A percentile compares a stretch with the other conserved stretches of the same genome.
phyloP scores from a whole-genome alignment of 2,329 filamentous ascomycete genomes.

The Magnaporthiopsis poae region DNA sequence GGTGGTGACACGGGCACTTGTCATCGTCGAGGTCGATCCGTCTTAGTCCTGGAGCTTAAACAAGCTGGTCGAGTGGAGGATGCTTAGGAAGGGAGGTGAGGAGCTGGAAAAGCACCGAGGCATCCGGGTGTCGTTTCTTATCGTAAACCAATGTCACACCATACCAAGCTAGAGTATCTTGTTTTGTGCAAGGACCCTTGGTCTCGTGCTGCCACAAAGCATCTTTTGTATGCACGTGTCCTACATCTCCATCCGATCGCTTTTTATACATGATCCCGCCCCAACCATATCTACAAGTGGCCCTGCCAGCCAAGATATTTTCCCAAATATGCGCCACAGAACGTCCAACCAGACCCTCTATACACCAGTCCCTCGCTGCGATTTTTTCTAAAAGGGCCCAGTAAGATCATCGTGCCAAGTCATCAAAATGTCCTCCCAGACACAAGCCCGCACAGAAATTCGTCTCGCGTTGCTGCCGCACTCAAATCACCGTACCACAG shows the following conservation, averaged over 20 bases:
- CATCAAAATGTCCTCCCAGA: background rate
- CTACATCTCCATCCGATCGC: background rate
- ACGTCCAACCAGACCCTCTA: background rate
- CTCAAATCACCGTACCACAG: background rate
- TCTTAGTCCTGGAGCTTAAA: background rate
- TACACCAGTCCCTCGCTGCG: background rate
- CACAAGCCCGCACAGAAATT: background rate
- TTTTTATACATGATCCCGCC: background rate
- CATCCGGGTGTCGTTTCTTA: background rate
- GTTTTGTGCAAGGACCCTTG: background rate
- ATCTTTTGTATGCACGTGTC: background rate
- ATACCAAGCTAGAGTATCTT: too few relatives aligned
- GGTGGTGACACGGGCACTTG: background rate
- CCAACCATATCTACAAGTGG: background rate
- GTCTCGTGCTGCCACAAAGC: background rate
- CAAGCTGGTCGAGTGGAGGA: background rate
- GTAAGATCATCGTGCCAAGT: background rate
- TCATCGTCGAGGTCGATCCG: background rate
- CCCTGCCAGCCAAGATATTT: background rate
- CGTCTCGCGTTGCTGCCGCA: background rate
- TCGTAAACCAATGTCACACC: too few relatives aligned
- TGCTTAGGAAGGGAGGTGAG: background rate
- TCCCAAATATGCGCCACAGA: background rate
- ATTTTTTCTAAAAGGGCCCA: background rate
- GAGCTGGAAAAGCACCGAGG: too few relatives aligned